phyloP scores from a whole-genome alignment of 2,329 filamentous ascomycete genomes.

The Xylaria sp. region DNA sequence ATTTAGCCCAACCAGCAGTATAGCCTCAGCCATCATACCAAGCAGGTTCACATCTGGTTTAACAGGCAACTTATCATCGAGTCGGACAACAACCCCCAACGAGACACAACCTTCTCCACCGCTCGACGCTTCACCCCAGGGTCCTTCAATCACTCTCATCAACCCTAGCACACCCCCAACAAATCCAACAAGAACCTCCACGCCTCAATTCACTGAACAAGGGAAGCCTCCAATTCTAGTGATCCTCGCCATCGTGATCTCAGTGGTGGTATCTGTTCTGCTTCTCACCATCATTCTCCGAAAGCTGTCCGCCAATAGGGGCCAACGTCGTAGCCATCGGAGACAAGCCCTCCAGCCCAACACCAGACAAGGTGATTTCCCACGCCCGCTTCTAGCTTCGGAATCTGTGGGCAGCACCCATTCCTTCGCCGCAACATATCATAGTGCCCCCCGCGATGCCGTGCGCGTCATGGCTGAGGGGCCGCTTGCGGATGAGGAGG shows the following conservation, averaged over 20 bases:
- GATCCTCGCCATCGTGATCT: slow-evolving; percentile 36
- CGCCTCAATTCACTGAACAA: neutral
- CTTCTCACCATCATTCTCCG: slow-evolving; percentile 30
- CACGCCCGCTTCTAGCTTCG: neutral
- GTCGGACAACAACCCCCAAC: neutral
- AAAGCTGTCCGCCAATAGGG: slow-evolving; percentile 28
- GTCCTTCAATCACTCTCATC: neutral
- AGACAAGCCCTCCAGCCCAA: neutral
- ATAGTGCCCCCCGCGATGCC: slow-evolving; percentile 38
- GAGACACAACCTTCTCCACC: neutral
- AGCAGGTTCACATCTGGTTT: neutral
- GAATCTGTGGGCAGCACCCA: slow-evolving; percentile 3
- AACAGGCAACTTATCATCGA: neutral
- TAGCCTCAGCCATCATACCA: neutral
- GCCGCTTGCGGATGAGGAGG: slow-evolving; percentile 22
- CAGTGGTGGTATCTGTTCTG: slow-evolving; percentile 31
- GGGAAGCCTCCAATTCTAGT: slow-evolving; percentile 28
- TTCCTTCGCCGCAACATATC: slow-evolving; percentile 33
- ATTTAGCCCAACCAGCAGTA: neutral
- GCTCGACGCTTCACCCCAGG: neutral
- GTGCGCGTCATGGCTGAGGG: slow-evolving; percentile 31
- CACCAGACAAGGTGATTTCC: neutral
- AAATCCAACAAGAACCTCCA: slow-evolving; percentile 2
- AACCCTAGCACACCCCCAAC: neutral
- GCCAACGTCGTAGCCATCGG: slow-evolving; percentile 4